A percentile compares a stretch with the other conserved stretches of the same genome.
These are phyloP conservation scores for Capsicum chinense DNA, from an alignment of 257 asterid genomes.

Conservation along the genomic window DNA sequence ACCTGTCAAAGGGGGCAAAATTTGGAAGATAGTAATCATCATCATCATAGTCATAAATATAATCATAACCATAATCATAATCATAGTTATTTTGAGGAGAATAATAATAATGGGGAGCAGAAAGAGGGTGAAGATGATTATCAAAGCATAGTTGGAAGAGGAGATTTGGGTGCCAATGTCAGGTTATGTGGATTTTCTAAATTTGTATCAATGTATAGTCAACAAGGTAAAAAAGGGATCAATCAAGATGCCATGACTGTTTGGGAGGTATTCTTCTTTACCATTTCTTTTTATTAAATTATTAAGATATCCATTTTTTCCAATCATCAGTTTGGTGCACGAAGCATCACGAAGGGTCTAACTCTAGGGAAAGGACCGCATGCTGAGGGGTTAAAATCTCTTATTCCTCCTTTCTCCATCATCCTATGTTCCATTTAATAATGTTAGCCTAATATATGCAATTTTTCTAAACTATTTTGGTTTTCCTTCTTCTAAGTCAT, in stretches of 20 bases:
- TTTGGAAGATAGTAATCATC: constrained; percentile 33
- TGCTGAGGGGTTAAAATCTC: neutral
- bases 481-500: neutral
- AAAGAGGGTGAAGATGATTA: constrained; percentile 49
- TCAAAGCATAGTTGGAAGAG: constrained; percentile 45
- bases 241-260: constrained; percentile 96
- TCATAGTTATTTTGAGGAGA: constrained; percentile 29
- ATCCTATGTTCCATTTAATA: neutral
- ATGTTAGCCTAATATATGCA: neutral
- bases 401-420: neutral
- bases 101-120: constrained; percentile 30
- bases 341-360: neutral
- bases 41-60: neutral
- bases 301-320: neutral
- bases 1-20: constrained; percentile 65
- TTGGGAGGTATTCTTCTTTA: constrained; percentile 69
- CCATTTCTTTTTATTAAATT: neutral
- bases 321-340: too few species aligned
- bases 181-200: constrained; percentile 77
- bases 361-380: neutral
- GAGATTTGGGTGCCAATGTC: constrained; percentile 69
- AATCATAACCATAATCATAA: neutral
- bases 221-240: constrained; percentile 73
- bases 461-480: neutral
- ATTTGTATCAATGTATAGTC: constrained; percentile 62